These are phyloP conservation scores for Porcisia hertigi DNA, from an alignment of 208 protist species.

Conservation along the genomic window DNA sequence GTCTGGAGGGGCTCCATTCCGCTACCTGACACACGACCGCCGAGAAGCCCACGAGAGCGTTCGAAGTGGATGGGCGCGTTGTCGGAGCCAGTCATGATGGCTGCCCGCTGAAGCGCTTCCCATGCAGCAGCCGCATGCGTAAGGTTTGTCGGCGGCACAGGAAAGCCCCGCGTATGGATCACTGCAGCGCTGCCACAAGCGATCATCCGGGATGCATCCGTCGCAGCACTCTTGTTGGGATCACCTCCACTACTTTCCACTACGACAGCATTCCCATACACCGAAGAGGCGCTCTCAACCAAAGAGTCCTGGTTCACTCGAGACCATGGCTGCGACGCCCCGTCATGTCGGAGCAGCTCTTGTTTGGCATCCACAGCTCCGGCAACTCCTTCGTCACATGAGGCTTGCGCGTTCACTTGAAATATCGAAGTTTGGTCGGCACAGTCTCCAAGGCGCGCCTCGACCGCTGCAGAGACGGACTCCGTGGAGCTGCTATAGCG, in stretches of 20 bases:
- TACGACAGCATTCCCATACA: neutral
- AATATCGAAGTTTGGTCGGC: neutral
- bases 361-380: neutral
- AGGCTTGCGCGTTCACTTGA: neutral
- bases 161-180: conserved; percentile 8
- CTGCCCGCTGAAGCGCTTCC: conserved; percentile 1
- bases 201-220: neutral
- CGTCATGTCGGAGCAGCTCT: neutral
- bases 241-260: neutral
- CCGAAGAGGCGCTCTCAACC: neutral
- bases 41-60: neutral
- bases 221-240: neutral
- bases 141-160: conserved; percentile 15
- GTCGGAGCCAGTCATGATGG: neutral
- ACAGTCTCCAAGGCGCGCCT: neutral
- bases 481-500: conserved; percentile 3
- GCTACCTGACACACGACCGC: neutral
- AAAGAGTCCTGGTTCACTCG: neutral
- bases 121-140: conserved; percentile 14
- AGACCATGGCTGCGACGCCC: neutral
- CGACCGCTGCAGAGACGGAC: neutral
- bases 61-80: neutral
- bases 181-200: neutral
- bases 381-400: neutral
- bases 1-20: neutral